A percentile compares a stretch with the other conserved stretches of the same genome.
phyloP scores from a whole-genome alignment of 441 rosid species.

The Biscutella auriculata region DNA sequence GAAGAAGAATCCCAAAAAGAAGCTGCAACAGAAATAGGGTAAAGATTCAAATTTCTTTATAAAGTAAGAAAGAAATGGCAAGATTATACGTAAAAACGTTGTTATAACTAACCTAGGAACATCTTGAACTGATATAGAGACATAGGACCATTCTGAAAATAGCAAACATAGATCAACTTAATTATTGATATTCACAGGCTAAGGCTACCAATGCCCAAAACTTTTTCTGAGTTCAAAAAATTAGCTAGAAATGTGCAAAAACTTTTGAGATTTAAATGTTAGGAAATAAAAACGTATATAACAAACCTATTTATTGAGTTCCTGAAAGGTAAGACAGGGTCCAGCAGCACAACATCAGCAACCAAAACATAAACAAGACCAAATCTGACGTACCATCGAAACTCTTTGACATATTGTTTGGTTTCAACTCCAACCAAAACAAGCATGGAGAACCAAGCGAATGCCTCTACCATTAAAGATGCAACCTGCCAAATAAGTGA shows the following conservation, averaged over 20 bases:
- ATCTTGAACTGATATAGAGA: slow-evolving; percentile 44
- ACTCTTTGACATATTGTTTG: slow-evolving; percentile 58
- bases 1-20: slow-evolving; percentile 63
- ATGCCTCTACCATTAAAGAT: slow-evolving; percentile 50
- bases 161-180: slow-evolving; percentile 5
- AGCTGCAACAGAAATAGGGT: slow-evolving; percentile 44
- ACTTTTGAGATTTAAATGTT: not conserved
- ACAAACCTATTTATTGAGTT: slow-evolving; percentile 41
- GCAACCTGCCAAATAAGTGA: slow-evolving; percentile 45
- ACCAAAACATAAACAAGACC: slow-evolving; percentile 71
- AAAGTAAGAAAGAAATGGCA: too few relatives aligned
- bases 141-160: slow-evolving; percentile 50
- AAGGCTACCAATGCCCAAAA: not conserved
- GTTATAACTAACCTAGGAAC: slow-evolving; percentile 96
- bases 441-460: slow-evolving; percentile 81
- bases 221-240: not conserved
- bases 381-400: slow-evolving; percentile 85
- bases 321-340: slow-evolving; percentile 45
- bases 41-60: too few relatives aligned
- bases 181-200: not conserved
- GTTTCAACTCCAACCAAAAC: slow-evolving; percentile 69
- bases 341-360: slow-evolving; percentile 75
- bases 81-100: too few relatives aligned
- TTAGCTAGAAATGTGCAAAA: not conserved
- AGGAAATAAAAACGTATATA: too few relatives aligned